phyloP scores from a whole-genome alignment of 768 basidiomycete genomes.

The Rhizopogon salebrosus region DNA sequence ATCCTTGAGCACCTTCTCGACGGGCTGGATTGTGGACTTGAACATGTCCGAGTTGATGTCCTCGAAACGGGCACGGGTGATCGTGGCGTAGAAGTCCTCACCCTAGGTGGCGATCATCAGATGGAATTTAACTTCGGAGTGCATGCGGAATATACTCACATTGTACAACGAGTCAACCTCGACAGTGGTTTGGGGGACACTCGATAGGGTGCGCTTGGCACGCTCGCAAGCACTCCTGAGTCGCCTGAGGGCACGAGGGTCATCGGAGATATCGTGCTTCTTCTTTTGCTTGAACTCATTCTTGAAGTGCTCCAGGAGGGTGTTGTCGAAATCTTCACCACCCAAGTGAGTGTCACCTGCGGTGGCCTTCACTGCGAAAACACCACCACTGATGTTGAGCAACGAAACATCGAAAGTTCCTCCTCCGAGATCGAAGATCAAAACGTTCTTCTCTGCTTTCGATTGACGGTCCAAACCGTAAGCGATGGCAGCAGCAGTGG shows the following conservation, averaged over 20 bases:
- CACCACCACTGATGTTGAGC: slow-evolving; percentile 95
- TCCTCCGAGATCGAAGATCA: slow-evolving; percentile 99
- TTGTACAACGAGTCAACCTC: slow-evolving; percentile 99
- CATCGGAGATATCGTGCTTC: slow-evolving; percentile 95
- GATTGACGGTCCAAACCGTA: slow-evolving; percentile 97
- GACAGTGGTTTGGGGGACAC: slow-evolving; percentile 97
- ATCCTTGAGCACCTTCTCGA: slow-evolving; percentile 99
- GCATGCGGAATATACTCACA: slow-evolving; percentile 35
- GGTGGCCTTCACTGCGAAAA: slow-evolving; percentile 99
- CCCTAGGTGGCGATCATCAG: slow-evolving; percentile 46
- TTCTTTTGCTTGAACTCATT: slow-evolving; percentile 98
- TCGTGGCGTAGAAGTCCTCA: slow-evolving; percentile 97
- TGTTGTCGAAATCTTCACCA: slow-evolving; percentile 99
- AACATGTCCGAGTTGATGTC: slow-evolving; percentile 95
- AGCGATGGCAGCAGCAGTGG: slow-evolving; percentile 98
- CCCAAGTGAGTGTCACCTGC: slow-evolving; percentile 99
- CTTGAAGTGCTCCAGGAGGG: slow-evolving; percentile 98
- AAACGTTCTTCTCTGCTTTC: slow-evolving; percentile 93
- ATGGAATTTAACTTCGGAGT: background rate
- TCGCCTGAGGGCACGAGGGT: slow-evolving; percentile 94
- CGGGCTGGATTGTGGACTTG: slow-evolving; percentile 97
- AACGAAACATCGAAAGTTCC: slow-evolving; percentile 99
- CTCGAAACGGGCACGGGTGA: slow-evolving; percentile 99
- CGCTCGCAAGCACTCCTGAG: slow-evolving; percentile 97
- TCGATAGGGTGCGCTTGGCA: slow-evolving; percentile 98